Base-by-base conservation (phyloP, 2,329 filamentous ascomycete species). In the Huntiella abstrusa region DNA sequence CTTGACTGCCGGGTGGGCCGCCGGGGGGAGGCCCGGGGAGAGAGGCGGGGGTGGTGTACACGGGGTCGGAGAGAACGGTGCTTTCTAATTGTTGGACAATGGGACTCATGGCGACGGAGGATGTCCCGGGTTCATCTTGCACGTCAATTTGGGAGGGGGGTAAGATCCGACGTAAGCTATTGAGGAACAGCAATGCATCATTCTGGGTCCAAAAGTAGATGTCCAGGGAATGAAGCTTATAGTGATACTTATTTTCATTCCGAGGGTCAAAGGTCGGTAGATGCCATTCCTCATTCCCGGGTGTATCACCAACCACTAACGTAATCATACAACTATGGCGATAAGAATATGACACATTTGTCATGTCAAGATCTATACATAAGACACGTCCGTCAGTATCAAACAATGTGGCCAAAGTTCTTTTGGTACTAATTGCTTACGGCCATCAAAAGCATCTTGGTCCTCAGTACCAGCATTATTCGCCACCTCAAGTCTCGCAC, bases 381-480 rank as follows among this genome's bases (percentile, higher is more conserved):
- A 52, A 86, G 81, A 55, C 77, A 80, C 64, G 84, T 80, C 4
- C 64, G 84, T 28, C 22, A 28, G 22, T 28, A 80, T 59, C 83
- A 84, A 46, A 69, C 66, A 16, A 86, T 62, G 69, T 11, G 75
- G 22, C 22, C 5, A 8, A 6, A 28, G 22, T 28, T 28, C 22
- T 28, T 28, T 28, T 51, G 55, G 73, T 77, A 83, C 41, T 8
- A 8, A 34, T 10, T 33, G 62, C 80, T 68, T 64, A 84, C 80
- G 75, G 56, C 83, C 83, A 53, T 76, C 72, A 57, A 87, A 84
- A 8, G 81, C 81, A 64, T 87, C 82, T 57, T 87, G 82, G n/a
- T 80, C 71, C 1, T 80, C 72, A 3, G 75, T 79, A 45, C 82
- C 82, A 6, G 80, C 72, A 54, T 78, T 67, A 55, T 87, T 88